Conservation (phyloP, 352 stramenopile genomes). For the Phytophthora hibernalis region DNA sequence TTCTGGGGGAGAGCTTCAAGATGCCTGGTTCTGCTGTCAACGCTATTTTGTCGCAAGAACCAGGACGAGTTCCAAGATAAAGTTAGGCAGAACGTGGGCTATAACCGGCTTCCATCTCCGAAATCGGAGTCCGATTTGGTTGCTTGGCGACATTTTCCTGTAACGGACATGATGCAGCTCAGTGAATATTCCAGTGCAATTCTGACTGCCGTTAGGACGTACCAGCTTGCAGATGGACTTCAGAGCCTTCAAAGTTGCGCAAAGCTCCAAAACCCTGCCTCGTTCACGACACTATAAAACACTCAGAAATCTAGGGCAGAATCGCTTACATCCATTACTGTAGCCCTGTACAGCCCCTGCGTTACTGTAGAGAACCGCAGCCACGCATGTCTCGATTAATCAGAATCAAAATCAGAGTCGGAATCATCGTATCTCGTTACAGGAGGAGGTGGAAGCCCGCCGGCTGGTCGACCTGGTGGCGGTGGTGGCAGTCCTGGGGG, state of each 20-base stretch:
- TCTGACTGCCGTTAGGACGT: background rate
- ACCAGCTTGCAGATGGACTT: background rate
- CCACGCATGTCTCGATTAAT: constrained; percentile 32
- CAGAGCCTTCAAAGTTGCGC: background rate
- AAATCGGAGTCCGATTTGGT: no score
- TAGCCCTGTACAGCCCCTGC: no score
- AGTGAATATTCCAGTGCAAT: background rate
- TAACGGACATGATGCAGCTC: constrained; percentile 17
- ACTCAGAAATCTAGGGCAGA: background rate
- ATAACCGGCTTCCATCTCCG: constrained; percentile 2
- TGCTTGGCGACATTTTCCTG: background rate
- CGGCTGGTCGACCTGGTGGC: constrained; percentile 34
- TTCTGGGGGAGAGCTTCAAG: background rate
- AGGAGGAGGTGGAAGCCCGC: constrained; percentile 57
- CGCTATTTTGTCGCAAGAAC: background rate
- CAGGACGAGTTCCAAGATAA: constrained; percentile 20
- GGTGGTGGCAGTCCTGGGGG: constrained; percentile 36
- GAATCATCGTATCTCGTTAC: constrained; percentile 45
- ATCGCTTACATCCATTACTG: constrained; percentile 18
- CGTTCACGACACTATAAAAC: background rate
- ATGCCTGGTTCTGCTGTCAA: background rate
- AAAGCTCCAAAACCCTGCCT: background rate
- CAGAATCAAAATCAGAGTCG: constrained; percentile 70
- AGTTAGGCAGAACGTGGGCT: constrained; percentile 13
- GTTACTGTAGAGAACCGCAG: constrained; percentile 7